A percentile compares a stretch with the other conserved stretches of the same genome.
Evolutionary conservation across 2,329 filamentous ascomycete genomes (phyloP).

Genomic region (Cladosporium sp.): DNA sequence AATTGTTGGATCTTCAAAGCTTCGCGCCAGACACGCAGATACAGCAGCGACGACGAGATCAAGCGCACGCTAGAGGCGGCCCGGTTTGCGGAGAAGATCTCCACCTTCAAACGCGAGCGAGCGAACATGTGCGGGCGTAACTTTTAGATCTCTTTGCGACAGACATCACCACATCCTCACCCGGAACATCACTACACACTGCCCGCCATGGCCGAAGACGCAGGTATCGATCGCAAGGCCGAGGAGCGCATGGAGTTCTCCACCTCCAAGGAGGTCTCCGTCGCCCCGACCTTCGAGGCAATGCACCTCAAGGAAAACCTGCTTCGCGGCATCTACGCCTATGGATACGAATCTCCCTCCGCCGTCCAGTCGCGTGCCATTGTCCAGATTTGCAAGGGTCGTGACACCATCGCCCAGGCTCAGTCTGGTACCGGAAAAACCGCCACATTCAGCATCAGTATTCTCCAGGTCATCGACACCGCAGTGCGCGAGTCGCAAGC

Average conservation of each 20-base stretch:
- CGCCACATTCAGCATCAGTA: slow-evolving; percentile 98
- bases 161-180: neutral
- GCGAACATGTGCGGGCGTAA: neutral
- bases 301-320: slow-evolving; percentile 98
- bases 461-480: slow-evolving; percentile 97
- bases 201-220: slow-evolving; percentile 73
- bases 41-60: neutral
- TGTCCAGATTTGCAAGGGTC: slow-evolving; percentile 97
- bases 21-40: neutral
- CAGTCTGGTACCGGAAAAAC: slow-evolving; percentile 99
- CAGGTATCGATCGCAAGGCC: slow-evolving; percentile 83
- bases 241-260: slow-evolving; percentile 98
- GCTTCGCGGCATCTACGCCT: slow-evolving; percentile 94
- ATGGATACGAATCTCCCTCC: slow-evolving; percentile 96
- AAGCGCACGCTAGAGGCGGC: neutral
- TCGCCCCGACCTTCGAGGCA: slow-evolving; percentile 78
- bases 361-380: slow-evolving; percentile 97
- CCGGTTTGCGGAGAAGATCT: neutral
- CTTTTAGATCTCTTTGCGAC: slow-evolving; percentile 10
- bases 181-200: slow-evolving; percentile 7
- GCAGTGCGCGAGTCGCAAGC: slow-evolving; percentile 96
- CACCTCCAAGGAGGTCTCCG: slow-evolving; percentile 95
- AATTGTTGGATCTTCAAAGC: neutral
- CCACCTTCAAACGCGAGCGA: neutral
- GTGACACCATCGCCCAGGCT: slow-evolving; percentile 96